phyloP scores from a whole-genome alignment of 768 basidiomycete species.

The Mycena leptocephala region DNA sequence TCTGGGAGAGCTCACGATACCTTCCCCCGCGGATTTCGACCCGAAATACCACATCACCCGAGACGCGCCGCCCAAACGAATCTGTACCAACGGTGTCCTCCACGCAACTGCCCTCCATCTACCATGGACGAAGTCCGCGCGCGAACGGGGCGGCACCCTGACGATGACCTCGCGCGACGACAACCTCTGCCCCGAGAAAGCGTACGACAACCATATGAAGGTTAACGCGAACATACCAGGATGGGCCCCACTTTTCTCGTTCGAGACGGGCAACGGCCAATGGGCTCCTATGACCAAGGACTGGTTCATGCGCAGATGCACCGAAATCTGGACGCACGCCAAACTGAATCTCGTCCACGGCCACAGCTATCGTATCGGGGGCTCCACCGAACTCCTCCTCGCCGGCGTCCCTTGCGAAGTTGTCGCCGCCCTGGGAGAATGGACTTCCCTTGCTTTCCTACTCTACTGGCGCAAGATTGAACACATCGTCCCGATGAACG shows the following conservation, averaged over 20 bases:
- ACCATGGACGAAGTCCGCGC: slow-evolving; percentile 51
- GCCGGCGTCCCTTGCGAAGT: slow-evolving; percentile 49
- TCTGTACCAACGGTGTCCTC: background rate
- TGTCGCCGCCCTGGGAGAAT: slow-evolving; percentile 44
- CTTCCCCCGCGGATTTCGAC: background rate
- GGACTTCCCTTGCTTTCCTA: no score
- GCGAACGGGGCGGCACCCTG: slow-evolving; percentile 22
- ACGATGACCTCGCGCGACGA: slow-evolving; percentile 33
- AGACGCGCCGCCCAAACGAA: background rate
- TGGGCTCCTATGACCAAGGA: slow-evolving; percentile 24
- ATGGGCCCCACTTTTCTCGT: slow-evolving; percentile 32
- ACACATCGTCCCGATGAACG: no score
- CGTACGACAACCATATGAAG: no score
- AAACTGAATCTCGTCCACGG: slow-evolving; percentile 36
- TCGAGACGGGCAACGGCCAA: background rate
- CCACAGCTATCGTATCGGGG: slow-evolving; percentile 55
- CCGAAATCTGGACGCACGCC: slow-evolving; percentile 14
- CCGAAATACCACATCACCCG: background rate
- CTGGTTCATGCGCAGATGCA: slow-evolving; percentile 34
- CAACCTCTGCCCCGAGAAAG: slow-evolving; percentile 32
- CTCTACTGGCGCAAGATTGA: slow-evolving; percentile 50
- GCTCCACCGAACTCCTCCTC: slow-evolving; percentile 47
- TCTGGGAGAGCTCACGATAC: background rate
- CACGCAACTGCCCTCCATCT: slow-evolving; percentile 27
- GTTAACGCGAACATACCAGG: slow-evolving; percentile 5